These are phyloP conservation scores for Rhodotorula taiwanensis DNA, from an alignment of 768 basidiomycete species.

Conservation along the genomic window DNA sequence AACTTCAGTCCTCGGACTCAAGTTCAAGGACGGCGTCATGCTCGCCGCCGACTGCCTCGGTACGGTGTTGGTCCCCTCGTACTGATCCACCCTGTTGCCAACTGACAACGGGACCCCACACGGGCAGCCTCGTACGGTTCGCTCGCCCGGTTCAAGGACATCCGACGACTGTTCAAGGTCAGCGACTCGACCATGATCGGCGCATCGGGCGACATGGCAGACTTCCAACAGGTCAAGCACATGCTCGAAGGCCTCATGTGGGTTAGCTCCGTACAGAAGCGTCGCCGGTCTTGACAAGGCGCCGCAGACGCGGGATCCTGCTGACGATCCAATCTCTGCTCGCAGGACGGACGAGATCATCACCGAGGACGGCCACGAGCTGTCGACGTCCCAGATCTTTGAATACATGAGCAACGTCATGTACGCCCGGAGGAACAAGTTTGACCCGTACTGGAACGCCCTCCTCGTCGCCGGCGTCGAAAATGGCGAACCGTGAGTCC, in stretches of 20 bases:
- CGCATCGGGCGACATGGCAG: constrained; percentile 92
- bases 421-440: constrained; percentile 78
- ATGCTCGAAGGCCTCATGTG: constrained; percentile 67
- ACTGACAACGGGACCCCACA: constrained; percentile 46
- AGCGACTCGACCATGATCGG: constrained; percentile 80
- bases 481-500: constrained; percentile 48
- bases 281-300: too few species aligned
- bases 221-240: constrained; percentile 86
- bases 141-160: constrained; percentile 89
- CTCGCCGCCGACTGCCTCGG: constrained; percentile 97
- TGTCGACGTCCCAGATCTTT: constrained; percentile 84
- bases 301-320: constrained; percentile 2
- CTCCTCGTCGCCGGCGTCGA: constrained; percentile 86
- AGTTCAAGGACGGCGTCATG: constrained; percentile 95
- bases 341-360: constrained; percentile 61
- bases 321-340: too few species aligned
- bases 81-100: neutral
- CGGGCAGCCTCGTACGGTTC: constrained; percentile 75
- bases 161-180: constrained; percentile 77
- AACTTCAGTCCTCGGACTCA: constrained; percentile 88
- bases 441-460: constrained; percentile 93
- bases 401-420: constrained; percentile 84
- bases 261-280: constrained; percentile 34
- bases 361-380: constrained; percentile 70
- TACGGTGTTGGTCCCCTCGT: constrained; percentile 47